Conservation (phyloP, 176 grass and related monocot genomes). For the Triticum monococcum region DNA sequence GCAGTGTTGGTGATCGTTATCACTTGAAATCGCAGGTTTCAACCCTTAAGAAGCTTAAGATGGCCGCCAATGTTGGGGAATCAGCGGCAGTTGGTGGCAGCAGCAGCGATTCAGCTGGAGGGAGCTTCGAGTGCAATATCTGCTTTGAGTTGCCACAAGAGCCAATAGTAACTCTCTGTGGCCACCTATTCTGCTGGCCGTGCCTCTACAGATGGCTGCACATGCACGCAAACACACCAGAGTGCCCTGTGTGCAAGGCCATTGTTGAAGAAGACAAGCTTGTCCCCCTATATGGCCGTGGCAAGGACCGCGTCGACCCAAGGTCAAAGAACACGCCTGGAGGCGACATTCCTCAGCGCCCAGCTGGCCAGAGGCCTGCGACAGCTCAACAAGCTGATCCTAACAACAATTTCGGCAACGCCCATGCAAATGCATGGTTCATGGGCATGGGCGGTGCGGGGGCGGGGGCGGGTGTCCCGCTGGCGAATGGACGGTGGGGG, state of each 20-base stretch:
- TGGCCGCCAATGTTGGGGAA: slow-evolving; percentile 56
- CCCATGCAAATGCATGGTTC: slow-evolving; percentile 59
- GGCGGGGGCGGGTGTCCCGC: slow-evolving; percentile 23
- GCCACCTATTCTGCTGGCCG: slow-evolving; percentile 94
- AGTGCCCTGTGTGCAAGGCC: slow-evolving; percentile 98
- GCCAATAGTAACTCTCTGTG: slow-evolving; percentile 86
- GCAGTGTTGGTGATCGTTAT: background rate
- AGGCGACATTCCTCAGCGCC: slow-evolving; percentile 72
- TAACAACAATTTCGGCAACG: slow-evolving; percentile 47
- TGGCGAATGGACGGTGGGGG: slow-evolving; percentile 52
- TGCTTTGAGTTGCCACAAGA: slow-evolving; percentile 94
- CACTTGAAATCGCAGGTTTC: slow-evolving; percentile 21
- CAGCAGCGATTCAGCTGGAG: slow-evolving; percentile 42
- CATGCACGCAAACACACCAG: slow-evolving; percentile 60
- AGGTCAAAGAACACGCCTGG: slow-evolving; percentile 71
- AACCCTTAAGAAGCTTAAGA: background rate
- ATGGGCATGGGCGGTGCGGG: slow-evolving; percentile 18
- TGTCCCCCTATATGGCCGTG: slow-evolving; percentile 84
- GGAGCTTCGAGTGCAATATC: slow-evolving; percentile 89
- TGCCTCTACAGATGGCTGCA: slow-evolving; percentile 93
- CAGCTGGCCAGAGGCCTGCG: slow-evolving; percentile 75
- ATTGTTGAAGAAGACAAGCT: slow-evolving; percentile 88
- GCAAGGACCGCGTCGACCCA: slow-evolving; percentile 82
- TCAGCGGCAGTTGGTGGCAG: slow-evolving; percentile 36
- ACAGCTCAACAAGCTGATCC: slow-evolving; percentile 63